Base-by-base conservation (phyloP, 768 basidiomycete species). In the Vishniacozyma victoriae region DNA sequence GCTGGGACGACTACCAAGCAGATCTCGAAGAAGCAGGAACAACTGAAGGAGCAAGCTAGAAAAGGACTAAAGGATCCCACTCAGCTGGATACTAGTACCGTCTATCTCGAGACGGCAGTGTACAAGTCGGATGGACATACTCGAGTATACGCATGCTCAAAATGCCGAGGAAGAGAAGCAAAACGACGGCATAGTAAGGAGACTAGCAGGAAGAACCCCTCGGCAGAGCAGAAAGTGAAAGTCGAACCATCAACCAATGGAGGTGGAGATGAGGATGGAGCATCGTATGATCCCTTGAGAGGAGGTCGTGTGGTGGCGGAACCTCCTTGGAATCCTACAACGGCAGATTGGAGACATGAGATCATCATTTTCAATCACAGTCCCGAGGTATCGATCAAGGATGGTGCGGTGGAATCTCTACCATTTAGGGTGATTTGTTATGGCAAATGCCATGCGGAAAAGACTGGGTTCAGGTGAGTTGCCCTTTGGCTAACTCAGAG, bases 371-470 rank as follows among this genome's bases (percentile, higher is more conserved):
- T 97, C 75, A 97, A 97, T 64, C 93, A 91, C 57, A 78, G 87
- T 0, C 87, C 92, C 57, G 77, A 87, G 35, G 79, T 96, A 39
- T 88, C 91, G 65, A 90, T 97, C 69, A 84, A 82, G 5, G 77
- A 82, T 12, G 95, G 95, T 18, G 86, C 87, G 16, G 84, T 83
- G 20, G 79, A 87, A 16, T 63, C 59, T 59, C 77, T 99, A n/a
- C 93, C 93, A 6, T 82, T 95, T 29, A 82, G 95, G 38, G 88
- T 99, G 52, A 93, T 93, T 5, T 99, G 95, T 73, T 99, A 99
- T 71, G 97, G 95, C 60, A 83, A 93, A 43, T 95, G 97, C 76
- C 93, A 99, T 74, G 85, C 89, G 52, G 95, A 99, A 75, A 96
- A 95, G 74, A 76, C 85, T 29, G 95, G 95, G 2, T 97, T 96